Evolutionary conservation across 2,329 filamentous ascomycete species (phyloP), one percentile per base, ranked within the genome.

Genomic region (Didymella sp.): DNA sequence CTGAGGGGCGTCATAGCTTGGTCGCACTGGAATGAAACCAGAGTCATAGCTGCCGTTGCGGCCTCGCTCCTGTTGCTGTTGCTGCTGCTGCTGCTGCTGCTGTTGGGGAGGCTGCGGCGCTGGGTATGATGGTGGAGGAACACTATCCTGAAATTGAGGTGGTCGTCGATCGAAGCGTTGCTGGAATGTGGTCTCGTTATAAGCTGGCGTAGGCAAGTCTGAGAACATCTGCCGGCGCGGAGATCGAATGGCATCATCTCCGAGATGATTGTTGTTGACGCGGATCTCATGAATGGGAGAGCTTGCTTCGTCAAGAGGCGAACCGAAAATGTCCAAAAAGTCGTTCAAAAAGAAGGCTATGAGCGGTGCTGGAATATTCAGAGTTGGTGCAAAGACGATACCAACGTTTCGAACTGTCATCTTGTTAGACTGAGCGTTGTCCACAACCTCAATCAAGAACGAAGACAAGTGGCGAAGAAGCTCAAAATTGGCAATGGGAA

Each of bases 401-500:
- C 95, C 94, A 51, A 99, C 80, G 71, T 99, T 99, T 64, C 94
- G 88, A 50, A 97, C 91, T 11, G 91, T 97, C 95, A 99, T 99
- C 82, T 97, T 98, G 81, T 99, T 99, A 60, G 89, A 82, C 67
- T 91, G 88, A 6, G 92, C 83, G 67, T 97, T 92, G 76, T 95
- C 92, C 71, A 97, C 92, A 68, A 99, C 94, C 70, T 90, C 89
- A 72, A 96, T 91, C 67, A 99, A 79, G 78, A 96, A 97, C 3
- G 90, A 87, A 44, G 94, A 91, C 52, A 99, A 80, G 61, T 96
- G 92, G 68, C 89, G 88, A 35, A 99, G 82, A 40, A 99, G 81
- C 2, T 90, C 88, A 43, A 88, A 85, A 62, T 99, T 99, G 31
- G 89, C 86, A 58, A 84, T 82, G 0, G 95, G 95, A 27, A 99